Base-by-base conservation (phyloP, 306 rosid genomes). In the Vigna angularis region DNA sequence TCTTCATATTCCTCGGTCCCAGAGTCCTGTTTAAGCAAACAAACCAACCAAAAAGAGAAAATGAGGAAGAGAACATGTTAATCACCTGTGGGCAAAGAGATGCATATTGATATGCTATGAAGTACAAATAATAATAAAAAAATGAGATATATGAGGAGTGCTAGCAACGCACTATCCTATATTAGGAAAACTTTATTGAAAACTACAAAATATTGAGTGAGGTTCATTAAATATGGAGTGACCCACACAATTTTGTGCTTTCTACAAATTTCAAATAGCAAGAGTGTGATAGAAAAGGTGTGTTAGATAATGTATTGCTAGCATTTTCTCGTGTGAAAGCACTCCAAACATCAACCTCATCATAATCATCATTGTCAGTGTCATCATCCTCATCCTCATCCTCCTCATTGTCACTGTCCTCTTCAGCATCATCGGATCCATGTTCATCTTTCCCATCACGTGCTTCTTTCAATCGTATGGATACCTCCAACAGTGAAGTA, bases 1-100 rank as follows among this genome's bases (percentile, higher is more conserved):
- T 93, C 97, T 79, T 88, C 95, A 67, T 81, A 86, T 77, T 88
- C 97, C 75, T 90, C 96, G 71, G 66, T 83, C 64, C 89, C 98
- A 9, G 98, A 93, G 58, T 93, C 98, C 98, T 88, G 70, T 73
- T 79, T 8, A 64, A 76, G 51, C 72, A 78, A 66, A 49, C 65
- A 67, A 61, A 42, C 71, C 11, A 61, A 28, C 71, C 18, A 62
- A 75, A 26, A 17, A 8, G 17, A 14, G 49, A 40, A 36, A 69
- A 15, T 45, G 11, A 70, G 69, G 16, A 36, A 24, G 69, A 66
- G 20, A 78, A 38, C 18, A 44, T 16, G 47, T 55, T 22, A 30
- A 65, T 44, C 75, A 70, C 50, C 11, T 45, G 16, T 57, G 7
- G 67, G 72, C 55, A 30, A 71, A 68, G 50, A 50, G 50, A 59